These are phyloP conservation scores for Jasminum sambac DNA, from an alignment of 257 asterid species.

Conservation along the genomic window DNA sequence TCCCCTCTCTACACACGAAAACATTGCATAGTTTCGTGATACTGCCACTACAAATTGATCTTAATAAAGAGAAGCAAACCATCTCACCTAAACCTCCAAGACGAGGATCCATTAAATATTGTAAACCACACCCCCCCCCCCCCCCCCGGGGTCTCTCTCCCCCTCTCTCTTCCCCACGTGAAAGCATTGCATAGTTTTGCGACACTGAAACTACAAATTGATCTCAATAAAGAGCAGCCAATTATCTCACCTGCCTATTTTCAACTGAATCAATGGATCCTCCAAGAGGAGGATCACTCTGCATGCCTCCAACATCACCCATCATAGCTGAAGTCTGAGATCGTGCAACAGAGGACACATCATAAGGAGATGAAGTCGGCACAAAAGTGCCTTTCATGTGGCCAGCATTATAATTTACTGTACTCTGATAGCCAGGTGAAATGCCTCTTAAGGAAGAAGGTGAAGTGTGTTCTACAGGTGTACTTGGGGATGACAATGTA, in stretches of 20 bases:
- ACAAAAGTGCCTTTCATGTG: conserved; percentile 61
- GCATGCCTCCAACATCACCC: conserved; percentile 74
- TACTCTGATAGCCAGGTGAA: conserved; percentile 56
- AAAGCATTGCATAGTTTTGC: neutral
- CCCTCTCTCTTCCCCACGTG: too few relatives aligned
- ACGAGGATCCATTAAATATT: too few relatives aligned
- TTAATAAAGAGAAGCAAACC: conserved; percentile 26
- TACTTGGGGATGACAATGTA: conserved; percentile 56
- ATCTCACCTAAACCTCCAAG: conserved; percentile 75
- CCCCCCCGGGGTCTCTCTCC: too few relatives aligned
- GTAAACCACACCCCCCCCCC: too few relatives aligned
- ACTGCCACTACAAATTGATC: conserved; percentile 23
- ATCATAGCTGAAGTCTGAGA: conserved; percentile 68
- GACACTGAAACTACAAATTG: conserved; percentile 17
- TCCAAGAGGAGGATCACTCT: conserved; percentile 78
- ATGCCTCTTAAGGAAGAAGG: conserved; percentile 60
- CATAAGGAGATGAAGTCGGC: conserved; percentile 74
- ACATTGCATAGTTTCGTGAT: neutral
- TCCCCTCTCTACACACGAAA: neutral
- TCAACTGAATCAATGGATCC: conserved; percentile 63
- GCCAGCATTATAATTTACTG: conserved; percentile 51
- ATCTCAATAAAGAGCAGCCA: conserved; percentile 27
- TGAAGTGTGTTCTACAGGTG: conserved; percentile 59
- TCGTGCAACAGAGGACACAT: conserved; percentile 59
- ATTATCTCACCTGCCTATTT: conserved; percentile 63